Evolutionary conservation across 805 yeast species (phyloP), one percentile per base, ranked within the genome.

Genomic region (Candida patagonica): DNA sequence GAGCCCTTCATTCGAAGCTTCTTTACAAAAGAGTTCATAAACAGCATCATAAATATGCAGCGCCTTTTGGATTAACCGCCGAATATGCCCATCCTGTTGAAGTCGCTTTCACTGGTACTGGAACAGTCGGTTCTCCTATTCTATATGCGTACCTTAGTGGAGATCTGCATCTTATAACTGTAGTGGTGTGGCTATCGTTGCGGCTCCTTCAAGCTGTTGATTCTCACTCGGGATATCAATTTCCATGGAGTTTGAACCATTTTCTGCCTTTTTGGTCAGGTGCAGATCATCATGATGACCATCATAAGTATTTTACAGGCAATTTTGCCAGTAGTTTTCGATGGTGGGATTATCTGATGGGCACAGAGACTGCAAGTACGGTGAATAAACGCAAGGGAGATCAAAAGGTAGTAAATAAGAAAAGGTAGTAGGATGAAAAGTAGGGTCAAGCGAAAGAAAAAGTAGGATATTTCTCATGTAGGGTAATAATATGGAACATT

Each of bases 81-180:
- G 98, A 89, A 67, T 89, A 89, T 60, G 97, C 97, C 24, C 96
- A 89, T 59, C 97, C 98, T 13, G 71, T 82, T 23, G 98, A 89
- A 66, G 95, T 89, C 25, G 74, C 84, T 67, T 70, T 85, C 38
- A 68, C 89, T 46, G 98, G 98, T 39, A 74, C 85, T 48, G 98
- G 98, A 47, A 89, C 98, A 30, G 95, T 89, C 30, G 96, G 97
- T 44, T 78, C 86, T 65, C 98, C 98, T 42, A 76, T 89, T 42
- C 59, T 83, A 35, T 84, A 85, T 71, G 87, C 86, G 48, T 74
- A 74, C 60, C 65, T 81, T 59, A 77, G 92, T 32, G 73, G 78
- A 42, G 65, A 79, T 57, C 71, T 89, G 60, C 98, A 89, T 60
- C 66, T 92, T 54, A 79, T 84, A 67, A 89, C 97, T n/a, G 74